Evolutionary conservation across 176 grass and related monocot species (phyloP).

Genomic region (Carex pumila): DNA sequence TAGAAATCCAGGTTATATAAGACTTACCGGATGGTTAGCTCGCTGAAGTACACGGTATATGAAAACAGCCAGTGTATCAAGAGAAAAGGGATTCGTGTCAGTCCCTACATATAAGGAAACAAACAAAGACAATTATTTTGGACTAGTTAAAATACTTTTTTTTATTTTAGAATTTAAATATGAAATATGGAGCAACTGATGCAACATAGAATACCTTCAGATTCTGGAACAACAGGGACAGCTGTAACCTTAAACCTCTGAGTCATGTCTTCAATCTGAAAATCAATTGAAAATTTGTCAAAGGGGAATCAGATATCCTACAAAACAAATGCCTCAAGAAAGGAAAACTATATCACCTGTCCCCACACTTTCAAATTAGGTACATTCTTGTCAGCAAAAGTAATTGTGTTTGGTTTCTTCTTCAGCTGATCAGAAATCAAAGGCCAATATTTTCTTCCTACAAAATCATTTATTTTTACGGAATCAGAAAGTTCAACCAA

Average conservation of each 20-base stretch:
- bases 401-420: constrained; percentile 87
- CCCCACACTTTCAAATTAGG: constrained; percentile 96
- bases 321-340: not conserved
- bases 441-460: constrained; percentile 82
- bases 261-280: constrained; percentile 94
- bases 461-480: constrained; percentile 6
- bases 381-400: constrained; percentile 96
- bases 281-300: not conserved
- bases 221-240: constrained; percentile 83
- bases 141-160: not conserved
- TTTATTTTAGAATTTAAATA: constrained; percentile 8
- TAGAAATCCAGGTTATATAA: not conserved
- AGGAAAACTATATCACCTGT: constrained; percentile 43
- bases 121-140: constrained; percentile 2
- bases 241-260: constrained; percentile 56
- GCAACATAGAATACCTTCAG: constrained; percentile 59
- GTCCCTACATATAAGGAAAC: constrained; percentile 48
- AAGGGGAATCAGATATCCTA: not conserved
- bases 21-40: constrained; percentile 73
- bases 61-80: constrained; percentile 88
- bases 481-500: constrained; percentile 12
- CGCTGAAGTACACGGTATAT: constrained; percentile 85
- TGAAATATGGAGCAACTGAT: constrained; percentile 1
- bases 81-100: constrained; percentile 89
- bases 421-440: constrained; percentile 76